Evolutionary conservation across 2,329 filamentous ascomycete species (phyloP), one percentile per base, ranked within the genome.

Genomic region (Penicillium sp.): DNA sequence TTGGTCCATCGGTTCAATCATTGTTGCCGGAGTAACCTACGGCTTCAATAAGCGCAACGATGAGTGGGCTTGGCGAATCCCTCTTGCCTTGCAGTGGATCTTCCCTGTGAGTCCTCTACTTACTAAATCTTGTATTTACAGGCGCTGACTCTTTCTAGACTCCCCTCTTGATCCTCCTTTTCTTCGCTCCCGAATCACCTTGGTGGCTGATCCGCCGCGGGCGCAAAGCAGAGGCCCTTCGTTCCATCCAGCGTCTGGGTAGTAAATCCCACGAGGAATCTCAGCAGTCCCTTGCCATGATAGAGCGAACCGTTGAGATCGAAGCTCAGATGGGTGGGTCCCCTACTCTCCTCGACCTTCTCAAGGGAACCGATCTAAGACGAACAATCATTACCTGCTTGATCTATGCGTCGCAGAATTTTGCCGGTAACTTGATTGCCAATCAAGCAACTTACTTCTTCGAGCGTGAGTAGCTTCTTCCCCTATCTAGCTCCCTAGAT

Each of bases 361-460:
- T 64, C 42, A 67, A 65, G 56, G 65, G 65, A 19, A 64, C 62
- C 12, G 64, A 68, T 50, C 46, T 57, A 17, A 50, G 64, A 10
- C 61, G 65, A 12, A 67, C 65, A 1, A 57, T 59, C 17, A 66
- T 67, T 44, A 62, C 61, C 26, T 68, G 65, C 43, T 50, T 63
- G 49, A 55, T 66, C 4, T 67, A 66, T 22, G 60, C 62, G 0
- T 61, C 63, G 15, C 65, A 67, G 54, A 67, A 82, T 57, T 67
- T 83, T n/a, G 77, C 78, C 4, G 80, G 80, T 54, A 82, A 82
- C 57, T 69, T 82, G 41, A 80, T 83, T 52, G 79, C 80, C 58
- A 82, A 82, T 57, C 80, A 83, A 61, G 78, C 80, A 19, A 75
- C 78, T 31, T 82, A 75, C 61, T 83, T 83, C 65, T 83, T 83